phyloP scores from a whole-genome alignment of 2,329 filamentous ascomycete genomes.

The Leptographium lundbergii region DNA sequence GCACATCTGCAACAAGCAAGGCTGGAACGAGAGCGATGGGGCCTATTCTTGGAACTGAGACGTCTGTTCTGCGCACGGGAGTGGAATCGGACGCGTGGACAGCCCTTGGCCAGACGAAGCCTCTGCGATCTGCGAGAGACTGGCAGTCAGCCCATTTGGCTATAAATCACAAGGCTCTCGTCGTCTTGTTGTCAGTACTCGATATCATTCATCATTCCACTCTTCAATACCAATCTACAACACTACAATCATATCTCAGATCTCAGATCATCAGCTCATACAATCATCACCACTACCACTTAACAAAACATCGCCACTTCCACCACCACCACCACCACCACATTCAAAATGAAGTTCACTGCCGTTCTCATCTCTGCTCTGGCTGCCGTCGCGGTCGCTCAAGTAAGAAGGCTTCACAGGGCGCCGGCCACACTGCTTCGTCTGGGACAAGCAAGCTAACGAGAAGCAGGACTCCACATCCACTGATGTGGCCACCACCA shows the following conservation, averaged over 20 bases:
- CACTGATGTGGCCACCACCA: not conserved
- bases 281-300: not conserved
- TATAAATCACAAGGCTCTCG: not conserved
- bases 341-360: not conserved
- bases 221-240: not conserved
- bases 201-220: not conserved
- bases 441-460: not conserved
- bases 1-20: not conserved
- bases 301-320: not conserved
- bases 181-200: not conserved
- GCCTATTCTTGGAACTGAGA: constrained; percentile 1
- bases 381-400: constrained; percentile 8
- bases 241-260: not conserved
- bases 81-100: not conserved
- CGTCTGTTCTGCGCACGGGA: not conserved
- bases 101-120: not conserved
- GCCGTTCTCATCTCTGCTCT: constrained; percentile 6
- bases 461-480: not conserved
- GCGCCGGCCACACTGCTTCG: not conserved
- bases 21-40: not conserved
- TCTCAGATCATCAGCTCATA: not conserved
- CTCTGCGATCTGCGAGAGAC: not conserved
- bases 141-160: not conserved
- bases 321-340: not conserved
- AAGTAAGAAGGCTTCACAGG: constrained; percentile 1